These are phyloP conservation scores for Erythrophleum ivorense DNA, from an alignment of 331 rosid genomes.

Conservation along the genomic window DNA sequence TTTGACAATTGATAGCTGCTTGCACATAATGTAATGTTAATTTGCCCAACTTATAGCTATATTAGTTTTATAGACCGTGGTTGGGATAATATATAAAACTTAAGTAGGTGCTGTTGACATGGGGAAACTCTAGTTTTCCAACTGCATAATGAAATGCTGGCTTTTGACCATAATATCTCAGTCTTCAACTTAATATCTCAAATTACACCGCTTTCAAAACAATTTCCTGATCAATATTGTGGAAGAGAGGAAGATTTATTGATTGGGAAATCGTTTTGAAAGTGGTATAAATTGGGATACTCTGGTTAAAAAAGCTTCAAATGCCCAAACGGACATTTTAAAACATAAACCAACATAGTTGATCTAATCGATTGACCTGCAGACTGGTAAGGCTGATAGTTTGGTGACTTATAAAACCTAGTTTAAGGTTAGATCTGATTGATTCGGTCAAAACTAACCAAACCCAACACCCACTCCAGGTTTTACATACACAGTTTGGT, in stretches of 20 bases:
- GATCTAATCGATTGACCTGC: too few relatives aligned
- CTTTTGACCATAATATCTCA: neutral
- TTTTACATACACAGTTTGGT: too few relatives aligned
- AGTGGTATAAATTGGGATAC: neutral
- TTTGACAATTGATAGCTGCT: slow-evolving; percentile 32
- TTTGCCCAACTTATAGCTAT: slow-evolving; percentile 15
- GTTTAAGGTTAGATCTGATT: too few relatives aligned
- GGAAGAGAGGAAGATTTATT: neutral
- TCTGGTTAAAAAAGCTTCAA: too few relatives aligned
- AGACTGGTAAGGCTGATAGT: too few relatives aligned
- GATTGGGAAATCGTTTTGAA: neutral
- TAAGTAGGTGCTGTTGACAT: neutral
- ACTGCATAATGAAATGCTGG: neutral
- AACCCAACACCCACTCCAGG: too few relatives aligned
- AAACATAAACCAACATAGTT: too few relatives aligned
- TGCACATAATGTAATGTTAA: slow-evolving; percentile 19
- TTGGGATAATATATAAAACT: neutral
- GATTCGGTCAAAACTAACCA: too few relatives aligned
- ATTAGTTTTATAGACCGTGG: neutral
- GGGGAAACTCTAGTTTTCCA: neutral
- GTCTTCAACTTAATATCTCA: neutral
- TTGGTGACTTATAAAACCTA: too few relatives aligned
- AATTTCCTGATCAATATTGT: neutral
- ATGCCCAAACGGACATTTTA: too few relatives aligned
- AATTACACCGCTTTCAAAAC: neutral